A percentile compares a stretch with the other conserved stretches of the same genome.
Evolutionary conservation across 1,284 basidiomycete genomes (phyloP).

Genomic region (Apiotrichum gamsii): DNA sequence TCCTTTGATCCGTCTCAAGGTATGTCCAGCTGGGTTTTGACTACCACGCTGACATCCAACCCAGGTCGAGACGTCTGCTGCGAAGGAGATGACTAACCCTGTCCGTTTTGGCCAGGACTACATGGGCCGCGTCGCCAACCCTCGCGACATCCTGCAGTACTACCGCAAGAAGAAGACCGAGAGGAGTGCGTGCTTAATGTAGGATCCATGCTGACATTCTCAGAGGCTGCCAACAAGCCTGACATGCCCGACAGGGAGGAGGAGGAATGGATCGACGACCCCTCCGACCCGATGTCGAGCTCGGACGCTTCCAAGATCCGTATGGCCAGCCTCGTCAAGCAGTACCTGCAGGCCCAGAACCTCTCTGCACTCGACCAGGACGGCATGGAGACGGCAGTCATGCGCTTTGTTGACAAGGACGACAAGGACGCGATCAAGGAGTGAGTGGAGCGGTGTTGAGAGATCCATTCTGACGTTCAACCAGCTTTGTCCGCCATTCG

Average conservation of each 20-base stretch:
- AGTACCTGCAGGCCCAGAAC: slow-evolving; percentile 83
- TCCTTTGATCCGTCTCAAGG: slow-evolving; percentile 82
- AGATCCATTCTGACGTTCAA: too few species aligned
- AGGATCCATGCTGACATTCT: slow-evolving; percentile 5
- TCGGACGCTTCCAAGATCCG: slow-evolving; percentile 49
- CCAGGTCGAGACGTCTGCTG: slow-evolving; percentile 83
- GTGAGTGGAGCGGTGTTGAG: too few species aligned
- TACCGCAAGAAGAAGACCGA: slow-evolving; percentile 68
- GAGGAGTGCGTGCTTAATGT: slow-evolving; percentile 31
- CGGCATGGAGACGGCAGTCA: slow-evolving; percentile 84
- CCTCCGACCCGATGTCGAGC: too few species aligned
- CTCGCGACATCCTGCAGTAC: slow-evolving; percentile 84
- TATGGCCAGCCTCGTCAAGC: slow-evolving; percentile 62
- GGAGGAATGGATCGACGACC: slow-evolving; percentile 53
- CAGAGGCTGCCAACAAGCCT: slow-evolving; percentile 38
- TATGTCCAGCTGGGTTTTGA: slow-evolving; percentile 23
- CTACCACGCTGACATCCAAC: slow-evolving; percentile 3
- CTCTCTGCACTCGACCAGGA: slow-evolving; percentile 76
- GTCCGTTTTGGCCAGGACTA: slow-evolving; percentile 96
- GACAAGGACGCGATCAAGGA: slow-evolving; percentile 81
- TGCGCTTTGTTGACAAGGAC: slow-evolving; percentile 91
- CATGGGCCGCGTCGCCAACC: slow-evolving; percentile 84
- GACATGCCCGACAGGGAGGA: slow-evolving; percentile 52
- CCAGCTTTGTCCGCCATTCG: too few species aligned
- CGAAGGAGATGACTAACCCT: slow-evolving; percentile 85